Conservation (phyloP, 192 early-diverging fungal species). For the Rhizophagus clarus region DNA sequence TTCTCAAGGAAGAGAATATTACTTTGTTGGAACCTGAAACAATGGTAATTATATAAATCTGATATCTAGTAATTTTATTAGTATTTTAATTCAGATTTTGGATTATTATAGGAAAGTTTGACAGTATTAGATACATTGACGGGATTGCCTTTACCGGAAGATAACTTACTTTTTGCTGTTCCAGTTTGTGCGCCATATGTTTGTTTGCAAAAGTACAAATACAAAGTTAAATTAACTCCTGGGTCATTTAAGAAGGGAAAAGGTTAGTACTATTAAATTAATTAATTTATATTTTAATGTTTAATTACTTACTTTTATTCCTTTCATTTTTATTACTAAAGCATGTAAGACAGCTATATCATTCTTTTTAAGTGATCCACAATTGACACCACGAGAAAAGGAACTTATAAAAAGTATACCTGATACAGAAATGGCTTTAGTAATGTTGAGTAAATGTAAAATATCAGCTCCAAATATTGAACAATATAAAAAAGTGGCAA, state of each 20-base stretch:
- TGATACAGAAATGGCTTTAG: constrained; percentile 78
- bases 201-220: constrained; percentile 86
- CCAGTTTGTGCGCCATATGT: constrained; percentile 94
- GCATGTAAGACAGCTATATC: constrained; percentile 48
- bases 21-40: constrained; percentile 56
- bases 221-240: constrained; percentile 92
- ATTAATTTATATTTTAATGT: constrained; percentile 29
- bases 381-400: constrained; percentile 59
- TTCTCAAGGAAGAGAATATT: constrained; percentile 62
- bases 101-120: constrained; percentile 48
- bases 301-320: neutral
- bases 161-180: constrained; percentile 82
- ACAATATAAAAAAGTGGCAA: constrained; percentile 56
- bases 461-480: constrained; percentile 78
- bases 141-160: constrained; percentile 71
- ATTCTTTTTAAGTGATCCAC: constrained; percentile 41
- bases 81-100: neutral
- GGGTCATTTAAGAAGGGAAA: constrained; percentile 93
- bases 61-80: neutral
- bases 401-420: constrained; percentile 83
- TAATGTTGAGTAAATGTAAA: constrained; percentile 89
- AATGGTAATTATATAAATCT: constrained; percentile 32
- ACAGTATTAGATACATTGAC: constrained; percentile 82
- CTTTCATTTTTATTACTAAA: neutral
- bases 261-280: constrained; percentile 40